These are phyloP conservation scores for Helicostylum pulchrum DNA, from an alignment of 192 early-diverging fungal species.

Conservation along the genomic window DNA sequence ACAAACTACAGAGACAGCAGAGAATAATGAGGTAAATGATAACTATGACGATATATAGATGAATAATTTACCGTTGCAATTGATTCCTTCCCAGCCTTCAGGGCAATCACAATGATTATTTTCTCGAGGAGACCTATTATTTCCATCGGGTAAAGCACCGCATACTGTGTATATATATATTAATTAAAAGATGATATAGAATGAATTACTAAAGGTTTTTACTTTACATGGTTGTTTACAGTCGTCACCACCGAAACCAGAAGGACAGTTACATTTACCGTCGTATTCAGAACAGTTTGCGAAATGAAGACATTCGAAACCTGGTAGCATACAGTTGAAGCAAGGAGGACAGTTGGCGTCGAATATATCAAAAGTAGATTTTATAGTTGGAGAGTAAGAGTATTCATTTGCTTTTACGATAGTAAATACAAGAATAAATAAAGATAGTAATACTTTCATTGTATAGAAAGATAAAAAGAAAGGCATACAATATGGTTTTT, in stretches of 20 bases:
- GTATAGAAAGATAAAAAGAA: too few species aligned
- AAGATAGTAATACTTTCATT: too few species aligned
- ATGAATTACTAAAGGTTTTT: background rate
- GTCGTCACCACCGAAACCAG: slow-evolving; percentile 79
- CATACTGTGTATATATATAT: slow-evolving; percentile 54
- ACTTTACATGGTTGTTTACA: slow-evolving; percentile 66
- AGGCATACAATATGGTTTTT: too few species aligned
- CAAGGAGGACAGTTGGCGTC: slow-evolving; percentile 64
- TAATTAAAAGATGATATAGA: too few species aligned
- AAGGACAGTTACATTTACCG: slow-evolving; percentile 71
- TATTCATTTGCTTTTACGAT: background rate
- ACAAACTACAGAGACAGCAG: slow-evolving; percentile 55
- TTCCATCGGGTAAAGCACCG: slow-evolving; percentile 64
- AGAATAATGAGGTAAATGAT: background rate
- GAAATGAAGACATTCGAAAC: slow-evolving; percentile 71
- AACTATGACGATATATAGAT: background rate
- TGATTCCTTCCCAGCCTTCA: slow-evolving; percentile 89
- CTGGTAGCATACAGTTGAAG: slow-evolving; percentile 81
- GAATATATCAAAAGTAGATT: background rate
- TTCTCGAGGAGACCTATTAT: slow-evolving; percentile 52
- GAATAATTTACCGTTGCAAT: slow-evolving; percentile 91
- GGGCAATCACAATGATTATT: slow-evolving; percentile 68
- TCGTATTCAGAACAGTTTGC: slow-evolving; percentile 70
- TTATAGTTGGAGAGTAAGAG: background rate
- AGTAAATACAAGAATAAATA: background rate